Evolutionary conservation across 1,284 basidiomycete genomes (phyloP), one percentile per base, ranked within the genome.

Genomic region (Cutaneotrichosporon cutaneum): DNA sequence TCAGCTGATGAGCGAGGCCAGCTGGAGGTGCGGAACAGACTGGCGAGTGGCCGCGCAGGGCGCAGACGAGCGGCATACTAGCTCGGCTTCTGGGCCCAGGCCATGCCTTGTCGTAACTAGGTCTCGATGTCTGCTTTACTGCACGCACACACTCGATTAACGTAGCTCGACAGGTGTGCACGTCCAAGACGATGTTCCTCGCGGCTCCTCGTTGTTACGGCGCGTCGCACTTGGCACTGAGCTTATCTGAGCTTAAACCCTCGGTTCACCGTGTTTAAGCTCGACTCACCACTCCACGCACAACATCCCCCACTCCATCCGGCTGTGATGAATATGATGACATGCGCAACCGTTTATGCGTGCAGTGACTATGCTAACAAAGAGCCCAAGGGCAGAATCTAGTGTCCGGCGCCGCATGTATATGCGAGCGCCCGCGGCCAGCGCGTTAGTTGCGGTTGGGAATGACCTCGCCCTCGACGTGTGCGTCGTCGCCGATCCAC

Each of bases 341-440:
- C 48, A 51, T 51, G 48, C 27, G 26, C 48, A 53, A 36, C 22
- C 18, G 32, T 36, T 35, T 53, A 53, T 21, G 33, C 32, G 32
- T 53, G 32, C 30, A n/a, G n/a, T 53, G 51, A 53, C 51, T 51
- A 51, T 51, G 48, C 48, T 51, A 51, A 51, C 48, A 51, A 51
- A n/a, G 27, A 30, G 18, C 24, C 48, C 48, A 13, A 51, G 14
- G 48, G 48, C 26, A 21, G 26, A 27, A 27, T 51, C 18, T 27
- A 30, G 48, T 18, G 18, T 30, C 24, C 27, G 27, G 39, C 39
- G 18, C 11, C 14, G 18, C 18, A 42, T 7, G 39, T 11, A 10
- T 11, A 39, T 14, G 45, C 45, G 13, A 14, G 45, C 11, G 45
- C 13, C 22, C 45, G 45, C 24, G 45, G 22, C 45, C 24, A 26